These are phyloP conservation scores for Onygenales sp. DNA, from an alignment of 2,329 filamentous ascomycete species.

Conservation along the genomic window DNA sequence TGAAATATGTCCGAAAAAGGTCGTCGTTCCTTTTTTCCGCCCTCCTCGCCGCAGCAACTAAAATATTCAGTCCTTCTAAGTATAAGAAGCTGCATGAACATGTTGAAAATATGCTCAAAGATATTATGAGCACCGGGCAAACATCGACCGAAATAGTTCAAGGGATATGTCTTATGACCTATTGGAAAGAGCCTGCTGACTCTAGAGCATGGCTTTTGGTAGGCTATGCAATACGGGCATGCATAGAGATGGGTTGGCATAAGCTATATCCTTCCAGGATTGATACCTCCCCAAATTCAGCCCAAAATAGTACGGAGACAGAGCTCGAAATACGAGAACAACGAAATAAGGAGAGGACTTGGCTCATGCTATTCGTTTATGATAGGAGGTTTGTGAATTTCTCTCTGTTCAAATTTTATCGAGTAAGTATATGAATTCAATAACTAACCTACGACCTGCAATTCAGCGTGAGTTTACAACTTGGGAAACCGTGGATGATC, in stretches of 20 bases:
- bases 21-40: constrained; percentile 30
- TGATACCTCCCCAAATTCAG: neutral
- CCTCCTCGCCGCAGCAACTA: constrained; percentile 27
- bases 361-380: constrained; percentile 33
- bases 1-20: constrained; percentile 25
- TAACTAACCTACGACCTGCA: neutral
- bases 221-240: constrained; percentile 33
- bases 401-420: neutral
- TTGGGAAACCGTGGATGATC: constrained; percentile 36
- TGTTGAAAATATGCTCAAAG: constrained; percentile 20
- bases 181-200: constrained; percentile 36
- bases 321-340: constrained; percentile 16
- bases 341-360: constrained; percentile 29
- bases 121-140: constrained; percentile 22
- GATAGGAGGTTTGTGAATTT: constrained; percentile 26
- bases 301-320: neutral
- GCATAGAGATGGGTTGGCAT: constrained; percentile 26
- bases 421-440: neutral
- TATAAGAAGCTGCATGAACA: constrained; percentile 20
- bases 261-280: constrained; percentile 5
- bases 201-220: constrained; percentile 31
- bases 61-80: constrained; percentile 27
- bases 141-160: constrained; percentile 33
- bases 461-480: constrained; percentile 31
- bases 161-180: constrained; percentile 26